Base-by-base conservation (phyloP, 1,284 basidiomycete genomes). In the Phylloporus gajari region DNA sequence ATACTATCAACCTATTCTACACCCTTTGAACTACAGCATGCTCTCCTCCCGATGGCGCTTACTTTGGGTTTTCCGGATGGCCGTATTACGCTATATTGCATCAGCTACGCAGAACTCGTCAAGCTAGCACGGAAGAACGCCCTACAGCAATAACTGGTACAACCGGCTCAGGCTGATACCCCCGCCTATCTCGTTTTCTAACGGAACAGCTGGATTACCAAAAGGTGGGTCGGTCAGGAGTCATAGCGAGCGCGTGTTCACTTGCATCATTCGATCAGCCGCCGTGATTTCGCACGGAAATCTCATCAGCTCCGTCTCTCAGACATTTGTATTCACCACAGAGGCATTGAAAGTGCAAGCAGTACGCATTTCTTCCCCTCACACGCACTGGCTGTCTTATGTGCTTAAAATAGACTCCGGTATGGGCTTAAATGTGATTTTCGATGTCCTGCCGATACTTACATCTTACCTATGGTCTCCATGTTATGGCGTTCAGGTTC, bases 251-350 rank as follows among this genome's bases (percentile, higher is more conserved):
- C 46, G 44, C 38, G 17, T 56, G 15, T 70, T 70, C 25, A 78
- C 27, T 13, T 21, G 21, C 17, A 68, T 67, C 30, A 7, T 60
- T 59, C 46, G 66, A 59, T 51, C 67, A 94, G 93, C 88, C 19
- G 91, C 94, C 40, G 93, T 92, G 92, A 89, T 93, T 44, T 91
- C 93, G 2, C 93, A 94, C 74, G 89, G 90, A 40, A 94, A 94
- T 79, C 65, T 94, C 9, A 83, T 87, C 44, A 87, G 83, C 72
- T 86, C 88, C 0, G n/a, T 90, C 3, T 68, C 75, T 4, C 91
- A 93, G 76, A 66, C 76, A 0, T 74, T 83, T 1, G 79, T 88
- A 4, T 27, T 84, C 3, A 56, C 74, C 0, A 58, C 72, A 8
- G 83, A 85, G 65, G 77, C 84, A 1, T 74, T 79, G 64, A 83